Conservation (phyloP, 2,329 filamentous ascomycete species). For the Atkinsonella texensis region DNA sequence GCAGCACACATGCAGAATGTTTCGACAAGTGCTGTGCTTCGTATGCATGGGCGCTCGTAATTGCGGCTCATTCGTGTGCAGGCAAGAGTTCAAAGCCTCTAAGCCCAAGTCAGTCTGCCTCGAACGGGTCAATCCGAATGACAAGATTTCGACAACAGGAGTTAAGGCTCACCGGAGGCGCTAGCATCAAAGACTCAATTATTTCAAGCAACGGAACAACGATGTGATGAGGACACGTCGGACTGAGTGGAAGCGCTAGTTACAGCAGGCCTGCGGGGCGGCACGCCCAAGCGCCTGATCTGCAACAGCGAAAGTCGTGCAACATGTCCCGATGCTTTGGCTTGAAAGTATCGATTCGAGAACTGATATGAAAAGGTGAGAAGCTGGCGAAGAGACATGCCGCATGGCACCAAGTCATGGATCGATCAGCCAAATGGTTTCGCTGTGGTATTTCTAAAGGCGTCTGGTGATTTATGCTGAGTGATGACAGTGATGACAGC, state of each 20-base stretch:
- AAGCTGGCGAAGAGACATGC: neutral
- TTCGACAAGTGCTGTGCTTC: neutral
- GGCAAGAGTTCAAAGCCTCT: too few species aligned
- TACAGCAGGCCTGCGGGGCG: neutral
- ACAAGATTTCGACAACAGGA: neutral
- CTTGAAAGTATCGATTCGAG: neutral
- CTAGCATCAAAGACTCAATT: neutral
- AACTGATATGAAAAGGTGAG: neutral
- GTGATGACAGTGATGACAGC: neutral
- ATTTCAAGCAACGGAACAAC: neutral
- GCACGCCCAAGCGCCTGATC: neutral
- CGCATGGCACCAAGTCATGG: too few species aligned
- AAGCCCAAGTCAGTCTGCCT: neutral
- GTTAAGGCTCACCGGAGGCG: neutral
- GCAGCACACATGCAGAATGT: too few species aligned
- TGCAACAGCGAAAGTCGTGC: neutral
- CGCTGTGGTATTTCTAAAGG: neutral
- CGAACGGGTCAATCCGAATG: neutral
- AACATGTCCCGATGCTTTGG: too few species aligned
- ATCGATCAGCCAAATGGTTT: neutral
- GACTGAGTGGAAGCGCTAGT: neutral
- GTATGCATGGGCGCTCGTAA: neutral
- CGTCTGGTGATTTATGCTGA: neutral
- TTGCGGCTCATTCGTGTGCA: neutral
- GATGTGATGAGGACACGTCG: slow-evolving; percentile 6